phyloP scores from a whole-genome alignment of 2,329 filamentous ascomycete species.

The Exophiala sideris region DNA sequence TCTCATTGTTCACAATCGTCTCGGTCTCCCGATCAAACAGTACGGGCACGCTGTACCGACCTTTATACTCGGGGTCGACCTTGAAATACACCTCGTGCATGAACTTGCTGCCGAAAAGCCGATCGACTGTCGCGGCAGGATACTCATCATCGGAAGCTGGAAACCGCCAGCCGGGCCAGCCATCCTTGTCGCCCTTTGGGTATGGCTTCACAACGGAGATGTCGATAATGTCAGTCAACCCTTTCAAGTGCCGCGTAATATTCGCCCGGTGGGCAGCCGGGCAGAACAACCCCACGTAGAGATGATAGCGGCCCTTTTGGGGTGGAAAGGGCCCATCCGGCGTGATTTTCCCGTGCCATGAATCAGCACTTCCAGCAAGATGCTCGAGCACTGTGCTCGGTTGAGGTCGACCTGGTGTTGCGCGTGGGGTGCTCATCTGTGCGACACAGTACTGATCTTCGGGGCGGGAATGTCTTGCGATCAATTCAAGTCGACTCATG shows the following conservation, averaged over 20 bases:
- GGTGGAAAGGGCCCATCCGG: constrained; percentile 47
- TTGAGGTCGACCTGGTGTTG: constrained; percentile 13
- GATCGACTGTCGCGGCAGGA: constrained; percentile 58
- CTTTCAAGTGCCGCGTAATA: constrained; percentile 57
- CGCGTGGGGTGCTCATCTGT: constrained; percentile 1
- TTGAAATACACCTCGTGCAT: constrained; percentile 63
- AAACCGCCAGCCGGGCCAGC: constrained; percentile 64
- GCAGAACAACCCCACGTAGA: constrained; percentile 61
- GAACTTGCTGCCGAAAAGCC: constrained; percentile 57
- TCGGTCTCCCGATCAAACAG: constrained; percentile 60
- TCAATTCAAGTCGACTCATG: not conserved
- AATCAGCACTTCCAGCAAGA: constrained; percentile 21
- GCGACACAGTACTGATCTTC: too few species aligned
- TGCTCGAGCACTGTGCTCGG: constrained; percentile 24
- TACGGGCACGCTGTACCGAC: constrained; percentile 58
- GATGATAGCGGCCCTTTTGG: constrained; percentile 52
- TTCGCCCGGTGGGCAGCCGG: constrained; percentile 63
- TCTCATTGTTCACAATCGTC: constrained; percentile 61
- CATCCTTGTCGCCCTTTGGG: constrained; percentile 61
- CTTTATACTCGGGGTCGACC: constrained; percentile 58
- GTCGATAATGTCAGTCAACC: constrained; percentile 51
- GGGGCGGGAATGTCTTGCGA: not conserved
- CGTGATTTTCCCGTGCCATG: constrained; percentile 52
- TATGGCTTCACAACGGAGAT: constrained; percentile 62
- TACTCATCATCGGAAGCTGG: constrained; percentile 53